These are phyloP conservation scores for Sphaerulina musiva DNA, from an alignment of 2,329 filamentous ascomycete genomes.

Conservation along the genomic window DNA sequence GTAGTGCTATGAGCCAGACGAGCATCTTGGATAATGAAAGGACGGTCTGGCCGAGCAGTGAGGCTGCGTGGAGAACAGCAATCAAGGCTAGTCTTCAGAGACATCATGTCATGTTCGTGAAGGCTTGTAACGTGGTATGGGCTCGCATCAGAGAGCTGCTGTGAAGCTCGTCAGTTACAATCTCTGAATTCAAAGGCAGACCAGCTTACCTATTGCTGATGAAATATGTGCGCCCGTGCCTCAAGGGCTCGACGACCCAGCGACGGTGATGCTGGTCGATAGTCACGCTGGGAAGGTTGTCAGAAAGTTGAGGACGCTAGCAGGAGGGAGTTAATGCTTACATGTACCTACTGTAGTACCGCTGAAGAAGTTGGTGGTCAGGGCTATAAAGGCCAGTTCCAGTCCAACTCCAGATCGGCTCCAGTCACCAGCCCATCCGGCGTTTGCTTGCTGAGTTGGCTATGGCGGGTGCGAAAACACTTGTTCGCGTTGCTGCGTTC, in stretches of 20 bases:
- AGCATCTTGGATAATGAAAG: too few species aligned
- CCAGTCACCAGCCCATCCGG: not conserved
- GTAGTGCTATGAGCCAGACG: too few species aligned
- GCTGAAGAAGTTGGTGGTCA: not conserved
- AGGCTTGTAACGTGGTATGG: too few species aligned
- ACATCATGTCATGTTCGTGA: too few species aligned
- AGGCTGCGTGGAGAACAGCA: too few species aligned
- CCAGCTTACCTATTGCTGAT: not conserved
- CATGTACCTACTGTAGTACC: not conserved
- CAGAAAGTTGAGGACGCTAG: not conserved
- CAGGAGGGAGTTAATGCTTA: not conserved
- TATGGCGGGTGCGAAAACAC: not conserved
- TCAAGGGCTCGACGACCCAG: not conserved
- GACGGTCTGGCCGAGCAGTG: not conserved
- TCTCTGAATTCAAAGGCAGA: not conserved
- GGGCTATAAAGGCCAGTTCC: not conserved
- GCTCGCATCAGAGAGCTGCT: not conserved
- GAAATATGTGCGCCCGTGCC: not conserved
- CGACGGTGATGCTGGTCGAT: not conserved
- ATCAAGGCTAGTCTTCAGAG: too few species aligned
- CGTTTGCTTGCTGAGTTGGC: not conserved
- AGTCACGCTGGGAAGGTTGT: not conserved
- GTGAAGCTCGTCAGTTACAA: not conserved
- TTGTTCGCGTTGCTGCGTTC: constrained; percentile 4
- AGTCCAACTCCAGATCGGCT: not conserved